phyloP scores from a whole-genome alignment of 495 filamentous ascomycete species.

The Astrothelium subdiscretum region DNA sequence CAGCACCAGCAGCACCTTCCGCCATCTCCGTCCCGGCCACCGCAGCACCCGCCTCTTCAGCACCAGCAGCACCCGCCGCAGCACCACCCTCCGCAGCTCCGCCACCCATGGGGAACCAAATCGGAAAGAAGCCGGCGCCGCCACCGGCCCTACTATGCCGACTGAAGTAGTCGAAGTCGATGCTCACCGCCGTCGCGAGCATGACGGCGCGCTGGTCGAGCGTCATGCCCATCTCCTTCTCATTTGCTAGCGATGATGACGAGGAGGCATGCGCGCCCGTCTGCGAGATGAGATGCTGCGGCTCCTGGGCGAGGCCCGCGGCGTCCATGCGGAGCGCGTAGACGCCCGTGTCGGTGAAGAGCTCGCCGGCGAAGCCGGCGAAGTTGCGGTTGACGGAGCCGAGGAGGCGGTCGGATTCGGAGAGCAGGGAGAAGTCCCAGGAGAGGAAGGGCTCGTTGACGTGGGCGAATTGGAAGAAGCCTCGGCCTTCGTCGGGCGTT shows the following conservation, averaged over 20 bases:
- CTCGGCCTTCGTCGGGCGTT: slow-evolving; percentile 16
- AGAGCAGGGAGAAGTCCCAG: slow-evolving; percentile 31
- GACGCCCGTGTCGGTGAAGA: slow-evolving; percentile 62
- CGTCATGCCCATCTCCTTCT: slow-evolving; percentile 41
- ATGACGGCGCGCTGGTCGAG: slow-evolving; percentile 61
- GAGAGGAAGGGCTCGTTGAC: slow-evolving; percentile 35
- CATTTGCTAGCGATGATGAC: slow-evolving; percentile 6
- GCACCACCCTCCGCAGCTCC: slow-evolving; percentile 36
- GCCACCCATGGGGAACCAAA: slow-evolving; percentile 45
- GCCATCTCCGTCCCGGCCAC: slow-evolving; percentile 16
- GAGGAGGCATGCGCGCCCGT: slow-evolving; percentile 9
- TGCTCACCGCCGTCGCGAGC: slow-evolving; percentile 57
- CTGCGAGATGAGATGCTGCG: slow-evolving; percentile 31
- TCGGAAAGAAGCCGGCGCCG: slow-evolving; percentile 43
- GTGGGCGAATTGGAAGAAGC: slow-evolving; percentile 52
- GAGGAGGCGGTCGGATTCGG: slow-evolving; percentile 26
- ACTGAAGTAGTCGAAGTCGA: slow-evolving; percentile 68
- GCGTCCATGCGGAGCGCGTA: slow-evolving; percentile 62
- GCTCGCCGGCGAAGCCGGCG: slow-evolving; percentile 53
- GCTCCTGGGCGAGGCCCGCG: slow-evolving; percentile 35
- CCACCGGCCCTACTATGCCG: slow-evolving; percentile 39
- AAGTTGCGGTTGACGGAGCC: slow-evolving; percentile 61
- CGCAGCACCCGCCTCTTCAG: slow-evolving; percentile 25
- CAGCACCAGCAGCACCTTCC: slow-evolving; percentile 27
- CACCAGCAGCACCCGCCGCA: slow-evolving; percentile 30